Conservation (phyloP, 495 filamentous ascomycete genomes). For the Lophium mytilinum region DNA sequence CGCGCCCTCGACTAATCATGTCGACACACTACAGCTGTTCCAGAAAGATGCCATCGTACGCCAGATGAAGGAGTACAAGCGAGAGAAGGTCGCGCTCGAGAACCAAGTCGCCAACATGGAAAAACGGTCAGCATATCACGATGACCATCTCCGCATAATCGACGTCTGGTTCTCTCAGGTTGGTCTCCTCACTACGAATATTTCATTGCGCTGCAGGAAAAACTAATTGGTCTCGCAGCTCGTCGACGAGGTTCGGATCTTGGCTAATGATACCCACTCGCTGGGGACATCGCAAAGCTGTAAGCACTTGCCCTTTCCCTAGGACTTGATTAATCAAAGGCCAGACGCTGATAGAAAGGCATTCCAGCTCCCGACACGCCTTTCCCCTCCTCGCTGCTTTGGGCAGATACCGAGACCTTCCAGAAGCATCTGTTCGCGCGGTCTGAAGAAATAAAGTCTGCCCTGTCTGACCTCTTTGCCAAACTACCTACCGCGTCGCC, state of each 20-base stretch:
- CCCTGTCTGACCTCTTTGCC: constrained; percentile 48
- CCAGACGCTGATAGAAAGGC: background rate
- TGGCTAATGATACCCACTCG: constrained; percentile 31
- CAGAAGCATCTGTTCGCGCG: constrained; percentile 61
- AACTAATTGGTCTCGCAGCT: constrained; percentile 45
- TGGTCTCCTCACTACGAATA: constrained; percentile 27
- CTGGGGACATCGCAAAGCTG: background rate
- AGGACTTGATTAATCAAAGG: too few species aligned
- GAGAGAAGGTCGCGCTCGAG: constrained; percentile 74
- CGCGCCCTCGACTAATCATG: constrained; percentile 3
- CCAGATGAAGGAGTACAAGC: constrained; percentile 95
- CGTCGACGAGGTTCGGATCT: constrained; percentile 73
- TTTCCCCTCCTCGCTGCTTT: constrained; percentile 54
- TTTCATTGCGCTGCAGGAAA: background rate
- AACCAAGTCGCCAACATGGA: constrained; percentile 63
- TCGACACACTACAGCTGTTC: constrained; percentile 59
- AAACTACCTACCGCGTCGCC: constrained; percentile 41
- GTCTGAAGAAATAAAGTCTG: constrained; percentile 53
- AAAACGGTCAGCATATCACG: constrained; percentile 68
- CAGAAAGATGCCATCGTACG: constrained; percentile 97
- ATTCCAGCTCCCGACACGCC: constrained; percentile 18
- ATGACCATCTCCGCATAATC: constrained; percentile 83
- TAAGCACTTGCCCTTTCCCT: background rate
- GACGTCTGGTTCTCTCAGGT: constrained; percentile 92
- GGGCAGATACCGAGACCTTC: constrained; percentile 63